Evolutionary conservation across 345 rosid species (phyloP), one percentile per base, ranked within the genome.

Genomic region (Citrus australasica): DNA sequence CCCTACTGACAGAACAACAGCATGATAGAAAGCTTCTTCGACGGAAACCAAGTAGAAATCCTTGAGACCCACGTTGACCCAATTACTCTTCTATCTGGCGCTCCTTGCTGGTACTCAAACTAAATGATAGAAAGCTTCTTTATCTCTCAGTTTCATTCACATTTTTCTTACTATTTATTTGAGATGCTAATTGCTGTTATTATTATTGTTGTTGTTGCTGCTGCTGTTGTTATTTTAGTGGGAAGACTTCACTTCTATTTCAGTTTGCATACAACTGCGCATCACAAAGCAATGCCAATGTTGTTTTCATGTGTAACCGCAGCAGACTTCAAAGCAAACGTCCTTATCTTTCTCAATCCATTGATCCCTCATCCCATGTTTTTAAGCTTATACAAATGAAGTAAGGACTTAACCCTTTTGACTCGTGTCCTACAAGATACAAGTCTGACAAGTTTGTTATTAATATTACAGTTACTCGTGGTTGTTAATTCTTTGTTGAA

Each of bases 231-330:
- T 58, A 70, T 68, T 76, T 73, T 87, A 95, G 98, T 76, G 98
- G 98, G 74, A 93, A 95, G 79, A 93, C 98, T 59, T 93, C 98
- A 61, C 68, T 95, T 67, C 88, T 92, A 10, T 89, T 95, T 83
- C 98, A 95, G 83, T 92, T 85, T 32, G 97, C 98, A 30, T 73
- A 84, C 81, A 95, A 92, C 61, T 72, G 81, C 2, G 91, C 95
- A 22, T 62, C 69, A 33, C 42, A 71, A 37, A 59, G 61, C 65
- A 14, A 61, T 67, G 76, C 74, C 38, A 74, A 82, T 3, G 98
- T 93, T 14, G 90, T 91, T 62, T 92, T 95, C 88, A 85, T 95
- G 55, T 90, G 98, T 83, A 88, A 84, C 75, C 92, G 91, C 67
- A 79, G 86, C 78, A 84, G 82, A 81, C 75, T 93, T 19, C 93